Evolutionary conservation across 805 yeast species (phyloP), one percentile per base, ranked within the genome.

Genomic region (Candida sakaeoensis): DNA sequence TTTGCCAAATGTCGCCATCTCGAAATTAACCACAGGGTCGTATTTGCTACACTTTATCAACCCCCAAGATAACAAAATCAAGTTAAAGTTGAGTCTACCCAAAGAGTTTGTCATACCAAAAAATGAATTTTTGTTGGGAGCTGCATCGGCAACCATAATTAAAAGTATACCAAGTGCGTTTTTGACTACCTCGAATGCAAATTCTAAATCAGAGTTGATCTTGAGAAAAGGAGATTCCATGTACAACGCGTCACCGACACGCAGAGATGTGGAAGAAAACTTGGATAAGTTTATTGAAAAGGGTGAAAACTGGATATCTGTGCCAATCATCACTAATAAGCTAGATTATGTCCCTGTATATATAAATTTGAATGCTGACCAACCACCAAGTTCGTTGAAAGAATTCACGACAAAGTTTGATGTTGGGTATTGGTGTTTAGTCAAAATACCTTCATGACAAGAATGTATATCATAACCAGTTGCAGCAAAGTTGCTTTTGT

Each of bases 101-200:
- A 4, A 19, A 16, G 4, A 34, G 17, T 29, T 28, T 17, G 26
- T 54, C 5, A 39, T 66, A 3, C 70, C 71, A 3, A 43, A 52
- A 9, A 44, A 63, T 0, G 46, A 52, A 4, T 41, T 59, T 27
- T 38, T 39, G 1, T 36, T 66, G 1, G 51, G 56, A 33, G 37
- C 56, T 36, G 39, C 46, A 22, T 23, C 52, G 29, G 37, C 58
- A 15, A 50, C 49, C 18, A 37, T 54, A 5, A 49, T 65, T 15
- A 58, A 65, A 25, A 46, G 59, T 1, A 55, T 68, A 2, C 74
- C 74, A 1, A 62, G 71, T 5, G 49, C 59, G 2, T 55, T 48
- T 19, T 41, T 68, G 24, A 62, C 66, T 2, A 42, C 53, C 10
- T 41, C 52, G 14, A 62, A 69, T 1, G 50, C 55, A 8, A 39